Conservation (phyloP, 2,329 filamentous ascomycete species). For the Colletotrichum tofieldiae region DNA sequence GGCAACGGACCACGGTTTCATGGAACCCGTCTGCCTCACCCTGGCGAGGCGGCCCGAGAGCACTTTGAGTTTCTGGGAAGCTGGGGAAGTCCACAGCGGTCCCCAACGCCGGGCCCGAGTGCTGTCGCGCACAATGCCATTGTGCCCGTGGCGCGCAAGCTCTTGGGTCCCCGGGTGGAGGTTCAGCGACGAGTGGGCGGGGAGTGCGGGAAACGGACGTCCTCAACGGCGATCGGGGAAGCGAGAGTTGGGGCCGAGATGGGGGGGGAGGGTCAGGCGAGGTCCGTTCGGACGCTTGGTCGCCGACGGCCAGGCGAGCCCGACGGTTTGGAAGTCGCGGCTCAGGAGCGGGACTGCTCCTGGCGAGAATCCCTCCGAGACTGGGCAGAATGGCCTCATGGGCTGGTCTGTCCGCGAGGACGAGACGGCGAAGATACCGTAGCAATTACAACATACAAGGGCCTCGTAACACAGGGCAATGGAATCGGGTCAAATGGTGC, state of each 20-base stretch:
- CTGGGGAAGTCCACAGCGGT: slow-evolving; percentile 17
- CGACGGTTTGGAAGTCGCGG: slow-evolving; percentile 10
- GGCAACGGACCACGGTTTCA: background rate
- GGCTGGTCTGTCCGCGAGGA: background rate
- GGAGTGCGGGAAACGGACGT: slow-evolving; percentile 8
- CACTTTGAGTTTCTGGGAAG: background rate
- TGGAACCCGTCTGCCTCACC: background rate
- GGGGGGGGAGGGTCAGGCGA: background rate
- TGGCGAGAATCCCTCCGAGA: background rate
- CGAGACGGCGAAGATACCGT: background rate
- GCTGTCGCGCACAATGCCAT: background rate
- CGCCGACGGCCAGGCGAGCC: background rate
- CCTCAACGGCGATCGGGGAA: slow-evolving; percentile 18
- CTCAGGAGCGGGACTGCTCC: slow-evolving; percentile 14
- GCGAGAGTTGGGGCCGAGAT: background rate
- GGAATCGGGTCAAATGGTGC: no score
- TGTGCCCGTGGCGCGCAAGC: background rate
- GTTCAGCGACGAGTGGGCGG: background rate
- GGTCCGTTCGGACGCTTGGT: slow-evolving; percentile 24
- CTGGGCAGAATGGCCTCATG: background rate
- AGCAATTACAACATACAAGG: no score
- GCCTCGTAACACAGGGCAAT: background rate
- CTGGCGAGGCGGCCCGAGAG: background rate
- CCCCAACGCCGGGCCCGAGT: background rate
- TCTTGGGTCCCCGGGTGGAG: background rate